phyloP scores from a whole-genome alignment of 192 early-diverging fungal species.

The Dispira parvispora region DNA sequence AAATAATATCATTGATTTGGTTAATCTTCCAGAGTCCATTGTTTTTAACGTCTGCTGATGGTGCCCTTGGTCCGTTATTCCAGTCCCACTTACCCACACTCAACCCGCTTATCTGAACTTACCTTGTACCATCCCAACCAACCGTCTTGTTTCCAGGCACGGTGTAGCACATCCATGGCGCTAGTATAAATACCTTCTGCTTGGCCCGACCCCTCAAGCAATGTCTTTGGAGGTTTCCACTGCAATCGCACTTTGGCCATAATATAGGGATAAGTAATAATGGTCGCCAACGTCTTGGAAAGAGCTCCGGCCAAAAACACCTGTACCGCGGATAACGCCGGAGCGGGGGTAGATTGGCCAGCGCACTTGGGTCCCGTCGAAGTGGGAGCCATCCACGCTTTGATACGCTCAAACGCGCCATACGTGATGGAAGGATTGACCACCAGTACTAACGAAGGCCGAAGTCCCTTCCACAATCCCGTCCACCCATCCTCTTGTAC shows the following conservation, averaged over 20 bases:
- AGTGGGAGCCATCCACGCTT: slow-evolving; percentile 35
- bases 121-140: slow-evolving; percentile 88
- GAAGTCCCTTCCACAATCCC: slow-evolving; percentile 84
- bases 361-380: no score
- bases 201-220: slow-evolving; percentile 25
- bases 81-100: no score
- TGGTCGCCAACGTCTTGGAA: slow-evolving; percentile 79
- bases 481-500: slow-evolving; percentile 56
- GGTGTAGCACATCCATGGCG: slow-evolving; percentile 67
- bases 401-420: slow-evolving; percentile 78
- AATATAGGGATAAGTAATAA: slow-evolving; percentile 87
- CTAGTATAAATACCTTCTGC: slow-evolving; percentile 51
- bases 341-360: slow-evolving; percentile 23
- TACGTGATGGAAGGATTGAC: slow-evolving; percentile 97
- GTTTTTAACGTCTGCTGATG: no score
- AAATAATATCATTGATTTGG: no score
- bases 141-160: slow-evolving; percentile 65
- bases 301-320: slow-evolving; percentile 90
- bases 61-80: no score
- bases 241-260: slow-evolving; percentile 98
- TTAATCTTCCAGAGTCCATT: no score
- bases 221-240: slow-evolving; percentile 64
- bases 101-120: no score
- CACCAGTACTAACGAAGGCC: slow-evolving; percentile 80
- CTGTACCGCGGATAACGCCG: slow-evolving; percentile 45